phyloP scores from a whole-genome alignment of 2,329 filamentous ascomycete genomes.

The Plenodomus biglobosus region DNA sequence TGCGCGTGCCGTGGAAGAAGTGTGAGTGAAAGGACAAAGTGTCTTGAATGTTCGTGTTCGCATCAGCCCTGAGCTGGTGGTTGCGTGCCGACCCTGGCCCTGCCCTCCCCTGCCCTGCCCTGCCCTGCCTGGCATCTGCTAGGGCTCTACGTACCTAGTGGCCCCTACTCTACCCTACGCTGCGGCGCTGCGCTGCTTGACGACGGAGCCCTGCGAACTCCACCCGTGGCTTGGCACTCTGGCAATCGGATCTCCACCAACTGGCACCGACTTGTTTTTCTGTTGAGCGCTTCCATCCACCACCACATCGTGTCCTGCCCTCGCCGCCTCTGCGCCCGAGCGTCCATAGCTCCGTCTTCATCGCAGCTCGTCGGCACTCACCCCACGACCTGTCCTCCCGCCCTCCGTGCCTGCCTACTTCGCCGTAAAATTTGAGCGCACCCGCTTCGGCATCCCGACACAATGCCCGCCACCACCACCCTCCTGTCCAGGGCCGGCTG shows the following conservation, averaged over 20 bases:
- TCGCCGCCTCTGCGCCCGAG: conserved; percentile 19
- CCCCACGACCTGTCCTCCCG: conserved; percentile 7
- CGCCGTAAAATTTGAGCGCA: conserved; percentile 28
- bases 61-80: conserved; percentile 1
- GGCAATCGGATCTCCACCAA: conserved; percentile 18
- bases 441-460: conserved; percentile 41
- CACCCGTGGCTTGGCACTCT: not conserved
- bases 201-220: no score
- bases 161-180: no score
- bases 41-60: conserved; percentile 25
- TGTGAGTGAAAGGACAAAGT: conserved; percentile 32
- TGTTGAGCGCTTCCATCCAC: conserved; percentile 34
- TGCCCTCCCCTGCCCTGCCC: no score
- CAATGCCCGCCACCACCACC: conserved; percentile 57
- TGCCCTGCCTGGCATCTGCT: no score
- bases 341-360: conserved; percentile 20
- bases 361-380: conserved; percentile 24
- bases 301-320: conserved; percentile 21
- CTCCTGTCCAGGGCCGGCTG: conserved; percentile 50
- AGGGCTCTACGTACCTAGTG: no score
- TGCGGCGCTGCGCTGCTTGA: no score
- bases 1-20: conserved; percentile 5
- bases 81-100: conserved; percentile 19
- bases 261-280: conserved; percentile 31
- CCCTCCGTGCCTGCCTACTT: conserved; percentile 11